Evolutionary conservation across 768 basidiomycete genomes (phyloP).

Genomic region (Auriculariales sp.): DNA sequence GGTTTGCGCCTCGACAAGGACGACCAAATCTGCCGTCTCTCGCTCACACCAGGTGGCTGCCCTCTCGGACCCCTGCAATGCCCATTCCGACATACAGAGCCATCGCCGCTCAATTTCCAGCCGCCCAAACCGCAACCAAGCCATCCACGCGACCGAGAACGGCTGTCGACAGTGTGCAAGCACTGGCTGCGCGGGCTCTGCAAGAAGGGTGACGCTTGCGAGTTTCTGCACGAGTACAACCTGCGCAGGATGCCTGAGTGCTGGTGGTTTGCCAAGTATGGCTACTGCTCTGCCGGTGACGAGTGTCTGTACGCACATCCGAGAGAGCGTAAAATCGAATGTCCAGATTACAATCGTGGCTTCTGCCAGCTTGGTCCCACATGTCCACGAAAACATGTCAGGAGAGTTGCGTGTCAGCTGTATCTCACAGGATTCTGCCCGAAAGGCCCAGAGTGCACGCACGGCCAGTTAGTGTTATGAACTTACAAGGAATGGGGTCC

Average conservation of each 20-base stretch:
- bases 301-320: conserved; percentile 96
- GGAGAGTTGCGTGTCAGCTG: conserved; percentile 77
- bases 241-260: conserved; percentile 96
- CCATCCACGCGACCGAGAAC: conserved; percentile 71
- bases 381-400: conserved; percentile 86
- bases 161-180: conserved; percentile 89
- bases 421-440: conserved; percentile 93
- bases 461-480: conserved; percentile 61
- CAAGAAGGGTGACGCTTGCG: conserved; percentile 96
- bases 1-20: conserved; percentile 90
- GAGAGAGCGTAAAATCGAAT: conserved; percentile 80
- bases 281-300: conserved; percentile 92
- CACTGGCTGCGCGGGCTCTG: conserved; percentile 97
- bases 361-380: conserved; percentile 86
- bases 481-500: no score
- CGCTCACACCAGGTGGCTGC: conserved; percentile 68
- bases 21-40: conserved; percentile 83
- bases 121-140: conserved; percentile 70
- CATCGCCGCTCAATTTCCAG: conserved; percentile 80
- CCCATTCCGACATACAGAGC: conserved; percentile 81
- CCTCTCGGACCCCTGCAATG: conserved; percentile 87
- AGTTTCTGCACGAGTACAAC: conserved; percentile 98
- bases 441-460: conserved; percentile 71
- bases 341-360: conserved; percentile 89
- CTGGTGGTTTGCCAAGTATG: conserved; percentile 97